phyloP scores from a whole-genome alignment of 2,329 filamentous ascomycete genomes.

The Monosporascus sp. region DNA sequence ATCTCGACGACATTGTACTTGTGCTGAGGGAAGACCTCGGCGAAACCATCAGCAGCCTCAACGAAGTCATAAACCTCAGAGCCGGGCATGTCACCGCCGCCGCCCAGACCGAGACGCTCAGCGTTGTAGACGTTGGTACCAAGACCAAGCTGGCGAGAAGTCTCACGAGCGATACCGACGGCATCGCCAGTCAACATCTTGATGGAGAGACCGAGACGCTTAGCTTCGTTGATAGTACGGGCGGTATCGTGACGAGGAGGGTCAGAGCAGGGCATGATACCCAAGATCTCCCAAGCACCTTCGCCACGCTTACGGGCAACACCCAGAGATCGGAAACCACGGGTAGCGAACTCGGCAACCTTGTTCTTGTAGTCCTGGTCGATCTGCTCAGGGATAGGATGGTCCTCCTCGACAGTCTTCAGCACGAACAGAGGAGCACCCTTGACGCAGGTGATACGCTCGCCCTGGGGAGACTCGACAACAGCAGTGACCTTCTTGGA shows the following conservation, averaged over 20 bases:
- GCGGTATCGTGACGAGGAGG: conserved; percentile 87
- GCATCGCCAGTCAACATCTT: conserved; percentile 97
- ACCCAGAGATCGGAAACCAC: conserved; percentile 91
- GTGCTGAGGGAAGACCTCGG: conserved; percentile 91
- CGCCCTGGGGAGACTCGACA: conserved; percentile 76
- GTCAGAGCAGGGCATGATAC: conserved; percentile 92
- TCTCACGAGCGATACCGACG: conserved; percentile 88
- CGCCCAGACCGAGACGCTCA: conserved; percentile 84
- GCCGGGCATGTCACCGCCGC: conserved; percentile 86
- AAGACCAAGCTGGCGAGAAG: conserved; percentile 83
- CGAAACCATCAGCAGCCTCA: conserved; percentile 90
- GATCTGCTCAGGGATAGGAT: conserved; percentile 69
- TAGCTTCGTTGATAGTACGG: conserved; percentile 85
- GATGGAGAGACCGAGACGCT: conserved; percentile 80
- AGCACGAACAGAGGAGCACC: conserved; percentile 84
- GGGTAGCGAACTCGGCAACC: conserved; percentile 83
- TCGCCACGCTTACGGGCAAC: conserved; percentile 84
- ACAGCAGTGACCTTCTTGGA: conserved; percentile 87
- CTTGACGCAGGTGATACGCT: conserved; percentile 85
- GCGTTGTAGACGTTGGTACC: conserved; percentile 93
- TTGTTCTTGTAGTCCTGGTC: conserved; percentile 87
- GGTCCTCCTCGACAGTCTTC: conserved; percentile 81
- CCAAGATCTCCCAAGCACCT: conserved; percentile 82
- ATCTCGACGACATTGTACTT: conserved; percentile 95
- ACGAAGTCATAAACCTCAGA: conserved; percentile 95